Conservation (phyloP, 176 grass and related monocot species). For the Poa pratensis region DNA sequence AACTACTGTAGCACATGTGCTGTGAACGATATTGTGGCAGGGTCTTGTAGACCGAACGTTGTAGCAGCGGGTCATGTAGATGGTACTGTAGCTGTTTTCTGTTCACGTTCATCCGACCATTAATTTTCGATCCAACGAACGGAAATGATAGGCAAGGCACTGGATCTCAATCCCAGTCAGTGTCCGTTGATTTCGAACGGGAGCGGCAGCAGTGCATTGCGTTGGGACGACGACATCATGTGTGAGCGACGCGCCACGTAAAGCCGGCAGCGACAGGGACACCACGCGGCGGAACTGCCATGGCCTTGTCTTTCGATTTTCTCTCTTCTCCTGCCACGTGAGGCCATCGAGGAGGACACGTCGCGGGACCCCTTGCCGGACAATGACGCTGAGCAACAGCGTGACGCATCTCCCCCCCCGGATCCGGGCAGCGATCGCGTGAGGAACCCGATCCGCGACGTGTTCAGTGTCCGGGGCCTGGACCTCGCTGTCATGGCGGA, state of each 20-base stretch:
- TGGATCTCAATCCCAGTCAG: no score
- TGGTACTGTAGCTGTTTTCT: no score
- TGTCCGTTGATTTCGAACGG: not conserved
- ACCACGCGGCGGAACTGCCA: not conserved
- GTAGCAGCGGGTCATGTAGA: no score
- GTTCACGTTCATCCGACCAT: no score
- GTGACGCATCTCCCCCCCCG: not conserved
- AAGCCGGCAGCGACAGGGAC: slow-evolving; percentile 40
- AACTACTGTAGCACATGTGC: no score
- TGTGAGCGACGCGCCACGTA: slow-evolving; percentile 33
- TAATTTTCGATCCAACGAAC: no score
- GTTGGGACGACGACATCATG: slow-evolving; percentile 23
- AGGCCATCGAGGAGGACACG: not conserved
- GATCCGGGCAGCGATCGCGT: not conserved
- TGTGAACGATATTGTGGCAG: no score
- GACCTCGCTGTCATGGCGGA: slow-evolving; percentile 39
- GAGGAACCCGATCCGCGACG: not conserved
- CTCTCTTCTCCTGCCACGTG: not conserved
- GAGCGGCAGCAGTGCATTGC: not conserved
- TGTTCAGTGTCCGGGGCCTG: not conserved
- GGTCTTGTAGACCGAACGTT: no score
- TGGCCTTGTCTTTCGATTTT: not conserved
- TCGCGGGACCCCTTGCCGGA: not conserved
- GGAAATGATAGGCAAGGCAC: no score
- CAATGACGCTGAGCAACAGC: not conserved